Evolutionary conservation across 2,329 filamentous ascomycete species (phyloP), one percentile per base, ranked within the genome.

Genomic region (Cytospora leucostoma): DNA sequence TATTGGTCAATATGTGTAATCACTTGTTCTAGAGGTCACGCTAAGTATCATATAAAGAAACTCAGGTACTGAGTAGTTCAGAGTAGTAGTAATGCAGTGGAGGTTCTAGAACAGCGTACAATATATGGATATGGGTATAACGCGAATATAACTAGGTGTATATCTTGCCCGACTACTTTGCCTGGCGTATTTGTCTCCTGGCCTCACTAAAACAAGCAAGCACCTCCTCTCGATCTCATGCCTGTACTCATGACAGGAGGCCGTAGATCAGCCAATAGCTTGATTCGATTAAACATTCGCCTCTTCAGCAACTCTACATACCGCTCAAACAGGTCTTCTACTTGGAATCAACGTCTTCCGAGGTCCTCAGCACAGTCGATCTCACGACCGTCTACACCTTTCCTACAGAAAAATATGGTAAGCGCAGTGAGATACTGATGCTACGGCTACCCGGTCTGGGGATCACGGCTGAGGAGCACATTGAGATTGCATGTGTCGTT

Each of bases 321-420:
- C 17, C 13, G 21, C 15, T 15, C n/a, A 58, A 19, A 21, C 37
- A 37, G 27, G 10, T 21, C 34, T 17, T 35, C 53, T 17, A 11
- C 51, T 4, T 59, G 17, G 19, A 55, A 19, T 27, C 61, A 50
- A 21, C 34, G 33, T 44, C 33, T n/a, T 38, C 6, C 11, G 17
- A 55, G 33, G 37, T 38, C 21, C 15, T 7, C 8, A 21, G 17
- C 49, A 47, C 17, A 32, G 4, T 34, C 12, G 6, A 11, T 19
- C 8, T 17, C 27, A 11, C 21, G 33, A 27, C 33, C 27, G 15
- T 3, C 15, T 6, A 5, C 11, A n/a, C 17, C 35, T 10, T 5
- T 57, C 10, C 56, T 47, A 44, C 64, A 66, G 32, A 57, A 49
- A 32, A 67, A 56, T 61, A 67, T 67, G 66, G 66, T 67, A 52